phyloP scores from a whole-genome alignment of 306 rosid species.

The Vicia villosa region DNA sequence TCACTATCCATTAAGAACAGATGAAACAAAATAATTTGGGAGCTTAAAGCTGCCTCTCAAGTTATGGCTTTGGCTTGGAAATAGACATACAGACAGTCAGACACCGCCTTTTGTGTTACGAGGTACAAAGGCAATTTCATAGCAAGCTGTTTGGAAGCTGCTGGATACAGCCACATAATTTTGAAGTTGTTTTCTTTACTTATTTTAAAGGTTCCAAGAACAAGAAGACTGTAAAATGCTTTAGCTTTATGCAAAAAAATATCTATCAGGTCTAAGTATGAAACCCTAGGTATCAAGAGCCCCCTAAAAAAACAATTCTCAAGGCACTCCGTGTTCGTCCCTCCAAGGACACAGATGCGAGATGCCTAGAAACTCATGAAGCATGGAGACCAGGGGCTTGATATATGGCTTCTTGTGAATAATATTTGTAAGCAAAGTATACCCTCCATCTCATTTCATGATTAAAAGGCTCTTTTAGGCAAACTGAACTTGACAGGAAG shows the following conservation, averaged over 20 bases:
- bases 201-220: background rate
- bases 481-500: background rate
- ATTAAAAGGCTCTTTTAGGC: background rate
- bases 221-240: background rate
- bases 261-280: background rate
- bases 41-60: background rate
- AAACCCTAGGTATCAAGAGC: background rate
- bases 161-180: background rate
- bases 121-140: background rate
- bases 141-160: background rate
- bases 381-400: background rate
- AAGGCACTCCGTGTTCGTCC: background rate
- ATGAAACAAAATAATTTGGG: background rate
- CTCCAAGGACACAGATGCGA: background rate
- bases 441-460: background rate
- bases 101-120: background rate
- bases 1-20: background rate
- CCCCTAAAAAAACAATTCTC: background rate
- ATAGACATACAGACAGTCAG: background rate
- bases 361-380: background rate
- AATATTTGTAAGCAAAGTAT: background rate
- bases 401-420: too few relatives aligned
- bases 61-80: background rate
- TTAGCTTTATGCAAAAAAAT: background rate
- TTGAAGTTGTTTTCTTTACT: slow-evolving; percentile 1